Conservation (phyloP, 805 yeast species). For the Candida sakaeoensis region DNA sequence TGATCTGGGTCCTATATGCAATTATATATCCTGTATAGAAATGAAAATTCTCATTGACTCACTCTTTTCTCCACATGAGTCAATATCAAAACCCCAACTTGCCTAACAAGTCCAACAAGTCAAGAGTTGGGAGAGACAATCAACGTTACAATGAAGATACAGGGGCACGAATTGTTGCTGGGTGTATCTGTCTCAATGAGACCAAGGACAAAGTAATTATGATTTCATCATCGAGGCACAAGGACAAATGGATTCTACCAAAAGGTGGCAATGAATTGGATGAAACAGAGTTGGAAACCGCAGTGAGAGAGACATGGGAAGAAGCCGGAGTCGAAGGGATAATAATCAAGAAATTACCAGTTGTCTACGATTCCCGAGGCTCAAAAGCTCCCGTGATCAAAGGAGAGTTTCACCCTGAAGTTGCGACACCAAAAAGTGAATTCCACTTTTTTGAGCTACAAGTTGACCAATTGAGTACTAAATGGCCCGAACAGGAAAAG, state of each 20-base stretch:
- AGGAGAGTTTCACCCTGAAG: slow-evolving; percentile 30
- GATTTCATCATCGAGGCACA: slow-evolving; percentile 70
- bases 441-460: slow-evolving; percentile 83
- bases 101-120: slow-evolving; percentile 8
- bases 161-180: slow-evolving; percentile 90
- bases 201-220: slow-evolving; percentile 63
- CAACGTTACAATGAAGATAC: slow-evolving; percentile 56
- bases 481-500: slow-evolving; percentile 71
- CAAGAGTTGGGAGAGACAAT: slow-evolving; percentile 56
- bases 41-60: neutral
- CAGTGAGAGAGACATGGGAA: slow-evolving; percentile 94
- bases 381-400: slow-evolving; percentile 33
- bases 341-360: slow-evolving; percentile 54
- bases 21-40: neutral
- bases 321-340: slow-evolving; percentile 88
- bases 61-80: slow-evolving; percentile 1
- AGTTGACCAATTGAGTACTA: slow-evolving; percentile 49
- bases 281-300: slow-evolving; percentile 57
- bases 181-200: slow-evolving; percentile 71
- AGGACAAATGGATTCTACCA: slow-evolving; percentile 81
- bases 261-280: slow-evolving; percentile 94
- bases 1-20: too few species aligned
- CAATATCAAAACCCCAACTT: slow-evolving; percentile 1
- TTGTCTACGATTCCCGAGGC: slow-evolving; percentile 55
- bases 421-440: slow-evolving; percentile 69